phyloP scores from a whole-genome alignment of 768 basidiomycete species.

The Fistulinella prunicolor region DNA sequence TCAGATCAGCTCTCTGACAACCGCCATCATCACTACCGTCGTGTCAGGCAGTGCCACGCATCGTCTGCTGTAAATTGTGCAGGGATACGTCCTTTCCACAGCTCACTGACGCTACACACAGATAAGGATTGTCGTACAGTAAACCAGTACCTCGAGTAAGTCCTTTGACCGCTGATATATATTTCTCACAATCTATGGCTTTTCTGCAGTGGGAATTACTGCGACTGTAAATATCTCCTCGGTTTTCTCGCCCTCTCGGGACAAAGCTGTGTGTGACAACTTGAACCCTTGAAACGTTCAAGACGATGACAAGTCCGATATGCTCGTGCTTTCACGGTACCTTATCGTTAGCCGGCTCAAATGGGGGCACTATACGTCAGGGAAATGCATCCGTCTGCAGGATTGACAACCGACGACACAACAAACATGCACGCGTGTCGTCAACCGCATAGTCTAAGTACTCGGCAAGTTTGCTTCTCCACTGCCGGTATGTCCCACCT shows the following conservation, averaged over 20 bases:
- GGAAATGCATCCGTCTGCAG: not conserved
- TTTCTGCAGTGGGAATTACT: not conserved
- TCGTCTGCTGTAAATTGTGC: too few relatives aligned
- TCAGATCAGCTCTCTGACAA: not conserved
- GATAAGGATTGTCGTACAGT: too few relatives aligned
- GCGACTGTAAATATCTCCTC: constrained; percentile 14
- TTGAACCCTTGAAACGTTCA: constrained; percentile 15
- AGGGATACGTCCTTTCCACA: too few relatives aligned
- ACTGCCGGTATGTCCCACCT: too few relatives aligned
- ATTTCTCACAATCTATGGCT: not conserved
- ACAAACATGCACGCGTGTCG: not conserved
- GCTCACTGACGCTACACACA: too few relatives aligned
- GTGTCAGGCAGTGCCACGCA: not conserved
- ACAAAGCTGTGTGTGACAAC: constrained; percentile 15
- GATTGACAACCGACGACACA: not conserved
- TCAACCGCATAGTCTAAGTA: too few relatives aligned
- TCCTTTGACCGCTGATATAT: too few relatives aligned
- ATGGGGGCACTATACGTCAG: not conserved
- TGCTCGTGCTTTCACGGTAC: constrained; percentile 1
- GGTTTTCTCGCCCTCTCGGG: constrained; percentile 4
- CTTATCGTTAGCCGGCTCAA: not conserved
- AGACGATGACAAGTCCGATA: constrained; percentile 9
- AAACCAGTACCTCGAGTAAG: too few relatives aligned
- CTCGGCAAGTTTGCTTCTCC: too few relatives aligned
- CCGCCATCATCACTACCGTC: constrained; percentile 1